A percentile compares a stretch with the other conserved stretches of the same genome.
These are phyloP conservation scores for Schwanniomyces vanrijiae DNA, from an alignment of 805 yeast genomes.

Conservation along the genomic window DNA sequence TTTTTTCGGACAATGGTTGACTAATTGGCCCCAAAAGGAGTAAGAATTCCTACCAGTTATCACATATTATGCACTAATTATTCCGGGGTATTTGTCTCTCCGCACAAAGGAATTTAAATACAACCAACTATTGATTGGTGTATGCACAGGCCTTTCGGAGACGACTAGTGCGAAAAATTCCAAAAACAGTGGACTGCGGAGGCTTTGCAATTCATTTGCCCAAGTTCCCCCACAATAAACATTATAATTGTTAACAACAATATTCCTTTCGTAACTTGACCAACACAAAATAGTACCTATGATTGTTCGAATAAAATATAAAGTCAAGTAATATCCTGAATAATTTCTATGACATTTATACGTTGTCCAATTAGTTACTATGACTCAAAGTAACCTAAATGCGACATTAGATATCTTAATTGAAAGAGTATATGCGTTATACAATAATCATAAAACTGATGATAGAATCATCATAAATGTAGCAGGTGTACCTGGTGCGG, in stretches of 20 bases:
- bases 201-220: not conserved
- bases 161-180: not conserved
- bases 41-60: no score
- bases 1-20: no score
- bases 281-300: no score
- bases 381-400: not conserved
- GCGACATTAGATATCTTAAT: not conserved
- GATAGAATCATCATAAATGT: constrained; percentile 43
- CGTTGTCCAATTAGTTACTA: not conserved
- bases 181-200: not conserved
- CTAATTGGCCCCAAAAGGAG: no score
- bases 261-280: not conserved
- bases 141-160: not conserved
- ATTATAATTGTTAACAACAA: no score
- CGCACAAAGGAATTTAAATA: no score
- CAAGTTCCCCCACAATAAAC: no score
- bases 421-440: not conserved
- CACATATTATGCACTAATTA: no score
- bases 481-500: constrained; percentile 79
- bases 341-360: not conserved
- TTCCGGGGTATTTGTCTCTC: no score
- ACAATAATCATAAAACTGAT: not conserved
- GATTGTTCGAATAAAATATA: no score
- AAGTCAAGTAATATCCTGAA: not conserved
- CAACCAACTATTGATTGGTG: no score